Base-by-base conservation (phyloP, 805 yeast species). In the Cyberlindnera meyerae region DNA sequence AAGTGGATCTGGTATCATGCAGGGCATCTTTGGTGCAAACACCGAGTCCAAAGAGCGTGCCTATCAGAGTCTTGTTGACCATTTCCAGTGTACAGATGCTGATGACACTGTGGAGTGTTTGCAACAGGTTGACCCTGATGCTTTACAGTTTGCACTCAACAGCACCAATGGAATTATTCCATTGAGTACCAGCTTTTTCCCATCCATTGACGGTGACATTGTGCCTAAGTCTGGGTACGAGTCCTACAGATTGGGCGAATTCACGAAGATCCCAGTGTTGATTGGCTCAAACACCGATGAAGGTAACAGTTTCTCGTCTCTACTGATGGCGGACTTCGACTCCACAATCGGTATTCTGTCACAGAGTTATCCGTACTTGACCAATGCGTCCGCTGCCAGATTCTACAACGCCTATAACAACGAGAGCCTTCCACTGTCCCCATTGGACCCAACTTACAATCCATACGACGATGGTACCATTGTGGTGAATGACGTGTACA, bases 221-320 rank as follows among this genome's bases (percentile, higher is more conserved):
- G 11, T 44, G 18, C 42, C 45, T 34, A 39, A 34, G 27, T 42
- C 44, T 3, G 36, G 44, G 4, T 45, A 38, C 20, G 29, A 34
- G 11, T 22, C 40, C 5, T 36, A 40, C 14, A 21, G 8, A 8
- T 28, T n/a, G 18, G 47, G 47, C 28, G 40, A 40, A 9, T 45
- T 36, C 28, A 42, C 45, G 11, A 45, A 49, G 25, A 46, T 47
- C 20, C 50, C 52, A 9, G 22, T 51, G 4, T 33, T 52, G 15
- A 45, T 52, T 15, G 57, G 57, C 2, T 36, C 48, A 4, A 49
- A 45, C 31, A 42, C 53, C 9, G 55, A 52, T 25, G 49, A 51
- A 15, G 55, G 55, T 8, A 29, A 34, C 11, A 24, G 20, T 5
- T 45, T 47, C 26, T 7, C 35, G 9, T 6, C 24, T 16, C 6